Base-by-base conservation (phyloP, 768 basidiomycete species). In the Lactarius deliciosus region DNA sequence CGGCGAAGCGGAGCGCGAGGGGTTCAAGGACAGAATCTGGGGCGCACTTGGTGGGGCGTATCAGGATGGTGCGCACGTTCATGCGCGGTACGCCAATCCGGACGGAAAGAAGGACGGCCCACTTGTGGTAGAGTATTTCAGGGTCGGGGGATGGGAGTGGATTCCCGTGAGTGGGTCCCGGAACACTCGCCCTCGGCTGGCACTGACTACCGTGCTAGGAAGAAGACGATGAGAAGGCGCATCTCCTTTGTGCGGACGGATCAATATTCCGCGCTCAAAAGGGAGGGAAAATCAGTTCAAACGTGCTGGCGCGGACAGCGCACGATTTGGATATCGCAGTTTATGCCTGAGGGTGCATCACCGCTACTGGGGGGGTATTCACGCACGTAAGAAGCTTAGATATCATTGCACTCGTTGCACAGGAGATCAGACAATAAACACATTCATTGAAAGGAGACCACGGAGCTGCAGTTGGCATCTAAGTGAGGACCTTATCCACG, bases 121-220 rank as follows among this genome's bases (percentile, higher is more conserved):
- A 18, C 69, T 78, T 0, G 84, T 92, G 5, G 86, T 93, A 0
- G 95, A 97, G 75, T 91, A 91, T 71, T 81, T 88, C 60, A 82
- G 94, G 30, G 90, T 87, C 70, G 84, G 83, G 18, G 88, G 88
- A 8, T 96, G 94, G 88, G 87, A 90, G 70, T 97, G 95, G 95
- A 80, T 79, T 50, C 95, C 94, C 22, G 92, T 94, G 73, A 72
- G 86, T 79, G 22, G 56, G 34, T 15, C 16, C 41, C 25, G 15
- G 5, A 25, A 16, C 18, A 36, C 38, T 38, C 22, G 30, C 34
- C 20, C 16, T 53, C 5, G 43, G 63, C 40, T 62, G 38, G 55
- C 8, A 9, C 22, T 63, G 66, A 58, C 4, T 55, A 58, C 32
- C 64, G 11, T n/a, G 43, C 59, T 71, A 94, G 91, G 83, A 87